Conservation (phyloP, 768 basidiomycete species). For the Xerocomellus chrysenteron region DNA sequence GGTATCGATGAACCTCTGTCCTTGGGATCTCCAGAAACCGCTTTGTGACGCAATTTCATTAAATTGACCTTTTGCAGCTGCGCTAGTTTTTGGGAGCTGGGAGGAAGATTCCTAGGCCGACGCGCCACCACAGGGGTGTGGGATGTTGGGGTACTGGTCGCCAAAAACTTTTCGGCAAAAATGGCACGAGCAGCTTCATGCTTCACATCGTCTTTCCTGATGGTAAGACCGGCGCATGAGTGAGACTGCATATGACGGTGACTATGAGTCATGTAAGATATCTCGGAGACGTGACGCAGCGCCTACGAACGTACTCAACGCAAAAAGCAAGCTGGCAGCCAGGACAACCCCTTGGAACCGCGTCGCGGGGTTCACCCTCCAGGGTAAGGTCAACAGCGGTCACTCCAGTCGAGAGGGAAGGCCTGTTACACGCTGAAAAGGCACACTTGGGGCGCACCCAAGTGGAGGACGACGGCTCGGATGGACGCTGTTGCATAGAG, state of each 20-base stretch:
- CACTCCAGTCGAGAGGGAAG: slow-evolving; percentile 46
- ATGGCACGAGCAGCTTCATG: slow-evolving; percentile 52
- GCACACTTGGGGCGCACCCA: slow-evolving; percentile 49
- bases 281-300: slow-evolving; percentile 1
- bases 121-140: slow-evolving; percentile 28
- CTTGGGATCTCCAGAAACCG: slow-evolving; percentile 59
- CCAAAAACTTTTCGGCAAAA: slow-evolving; percentile 52
- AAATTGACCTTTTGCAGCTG: slow-evolving; percentile 58
- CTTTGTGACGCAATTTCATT: slow-evolving; percentile 76
- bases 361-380: neutral
- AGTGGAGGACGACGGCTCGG: slow-evolving; percentile 6
- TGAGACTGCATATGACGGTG: slow-evolving; percentile 70
- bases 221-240: slow-evolving; percentile 40
- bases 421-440: slow-evolving; percentile 50
- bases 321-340: slow-evolving; percentile 62
- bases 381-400: slow-evolving; percentile 15
- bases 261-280: slow-evolving; percentile 35
- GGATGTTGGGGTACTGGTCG: slow-evolving; percentile 10
- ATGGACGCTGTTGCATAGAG: slow-evolving; percentile 1
- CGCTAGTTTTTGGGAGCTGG: slow-evolving; percentile 53
- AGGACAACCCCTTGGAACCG: slow-evolving; percentile 41
- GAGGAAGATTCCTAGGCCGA: slow-evolving; percentile 36
- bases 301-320: slow-evolving; percentile 46
- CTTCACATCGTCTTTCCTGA: slow-evolving; percentile 26
- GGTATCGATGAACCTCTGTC: slow-evolving; percentile 48